Percentiles rank a stretch among this genome's conserved stretches.
Evolutionary conservation across 2,329 filamentous ascomycete genomes (phyloP).

Genomic region (Arthrobotrys pseudoclavata): DNA sequence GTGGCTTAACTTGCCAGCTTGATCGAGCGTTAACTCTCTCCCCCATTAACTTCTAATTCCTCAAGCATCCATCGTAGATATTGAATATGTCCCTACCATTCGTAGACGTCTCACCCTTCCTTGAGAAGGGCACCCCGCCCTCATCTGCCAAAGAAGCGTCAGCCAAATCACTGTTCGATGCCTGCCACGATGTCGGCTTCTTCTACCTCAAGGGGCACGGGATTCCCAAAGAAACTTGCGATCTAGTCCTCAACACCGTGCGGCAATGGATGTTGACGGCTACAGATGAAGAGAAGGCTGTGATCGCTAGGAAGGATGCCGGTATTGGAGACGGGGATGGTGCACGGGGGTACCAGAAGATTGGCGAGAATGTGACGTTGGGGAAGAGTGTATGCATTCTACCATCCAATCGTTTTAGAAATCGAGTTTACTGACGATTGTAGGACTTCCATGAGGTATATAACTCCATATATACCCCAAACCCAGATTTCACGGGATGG

Average conservation of each 20-base stretch:
- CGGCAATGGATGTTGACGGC: slow-evolving; percentile 62
- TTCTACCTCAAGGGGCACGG: slow-evolving; percentile 62
- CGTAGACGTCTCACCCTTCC: slow-evolving; percentile 53
- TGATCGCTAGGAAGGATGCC: slow-evolving; percentile 59
- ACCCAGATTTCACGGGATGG: not conserved
- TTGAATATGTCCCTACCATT: slow-evolving; percentile 49
- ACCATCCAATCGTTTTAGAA: not conserved
- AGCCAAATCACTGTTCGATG: slow-evolving; percentile 66
- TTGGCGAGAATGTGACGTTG: slow-evolving; percentile 63
- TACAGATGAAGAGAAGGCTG: slow-evolving; percentile 59
- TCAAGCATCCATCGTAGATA: not conserved
- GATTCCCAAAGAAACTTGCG: slow-evolving; percentile 33
- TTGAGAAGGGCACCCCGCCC: slow-evolving; percentile 23
- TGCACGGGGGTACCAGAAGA: slow-evolving; percentile 62
- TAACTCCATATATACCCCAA: not conserved
- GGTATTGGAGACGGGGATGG: slow-evolving; percentile 61
- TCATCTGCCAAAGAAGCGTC: slow-evolving; percentile 62
- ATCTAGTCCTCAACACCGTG: slow-evolving; percentile 49
- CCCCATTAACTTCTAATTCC: not conserved
- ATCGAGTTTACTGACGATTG: not conserved
- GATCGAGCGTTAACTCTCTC: not conserved
- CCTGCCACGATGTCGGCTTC: slow-evolving; percentile 63
- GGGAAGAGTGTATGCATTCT: slow-evolving; percentile 61
- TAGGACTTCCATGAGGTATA: slow-evolving; percentile 65
- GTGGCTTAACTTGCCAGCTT: not conserved